Conservation (phyloP, 306 rosid genomes). For the Bauhinia variegata region DNA sequence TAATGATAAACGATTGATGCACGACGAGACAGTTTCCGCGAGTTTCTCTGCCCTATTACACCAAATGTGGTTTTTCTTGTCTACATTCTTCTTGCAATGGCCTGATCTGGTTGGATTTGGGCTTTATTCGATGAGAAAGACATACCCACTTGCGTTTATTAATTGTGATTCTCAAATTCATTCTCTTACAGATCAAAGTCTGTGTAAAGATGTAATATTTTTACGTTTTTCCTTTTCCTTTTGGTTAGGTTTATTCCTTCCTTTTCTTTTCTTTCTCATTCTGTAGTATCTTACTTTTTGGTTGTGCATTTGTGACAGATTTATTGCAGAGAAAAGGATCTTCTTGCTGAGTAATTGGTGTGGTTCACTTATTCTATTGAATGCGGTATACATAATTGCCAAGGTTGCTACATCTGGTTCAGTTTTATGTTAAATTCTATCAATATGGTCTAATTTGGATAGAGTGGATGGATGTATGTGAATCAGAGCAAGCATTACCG, state of each 20-base stretch:
- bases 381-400: conserved; percentile 45
- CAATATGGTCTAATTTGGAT: conserved; percentile 79
- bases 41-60: conserved; percentile 54
- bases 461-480: conserved; percentile 90
- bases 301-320: conserved; percentile 65
- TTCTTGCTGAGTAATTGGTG: conserved; percentile 52
- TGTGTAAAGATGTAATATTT: conserved; percentile 72
- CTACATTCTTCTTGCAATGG: conserved; percentile 48
- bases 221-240: conserved; percentile 40
- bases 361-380: conserved; percentile 49
- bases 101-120: conserved; percentile 66
- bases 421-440: conserved; percentile 52
- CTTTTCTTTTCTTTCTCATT: conserved; percentile 43
- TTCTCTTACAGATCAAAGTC: conserved; percentile 63
- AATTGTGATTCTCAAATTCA: conserved; percentile 44
- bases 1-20: conserved; percentile 51
- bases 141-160: conserved; percentile 50
- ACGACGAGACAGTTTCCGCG: conserved; percentile 59
- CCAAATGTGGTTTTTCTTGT: conserved; percentile 51
- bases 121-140: conserved; percentile 40
- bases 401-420: conserved; percentile 46
- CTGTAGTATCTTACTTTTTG: conserved; percentile 56
- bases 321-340: conserved; percentile 75
- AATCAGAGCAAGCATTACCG: conserved; percentile 63
- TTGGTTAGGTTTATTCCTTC: conserved; percentile 49